Base-by-base conservation (phyloP, 2,329 filamentous ascomycete genomes). In the Trichoderma sp. region DNA sequence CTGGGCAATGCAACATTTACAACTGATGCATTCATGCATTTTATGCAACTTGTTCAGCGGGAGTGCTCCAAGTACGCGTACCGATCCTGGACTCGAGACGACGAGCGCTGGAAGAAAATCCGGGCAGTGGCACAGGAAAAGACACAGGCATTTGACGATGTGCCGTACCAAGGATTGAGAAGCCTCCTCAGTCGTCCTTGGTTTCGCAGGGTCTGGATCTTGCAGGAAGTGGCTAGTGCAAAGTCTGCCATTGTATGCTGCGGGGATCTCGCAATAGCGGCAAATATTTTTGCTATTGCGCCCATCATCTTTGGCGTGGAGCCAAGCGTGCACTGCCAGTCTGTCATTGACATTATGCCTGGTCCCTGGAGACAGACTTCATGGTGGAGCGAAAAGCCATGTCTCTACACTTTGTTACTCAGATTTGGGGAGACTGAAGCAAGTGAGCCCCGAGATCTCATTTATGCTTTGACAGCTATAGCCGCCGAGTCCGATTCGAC, bases 301-400 rank as follows among this genome's bases (percentile, higher is more conserved):
- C 57, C 57, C 6, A 4, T 40, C 21, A 19, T 60, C 33, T 27
- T 60, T 11, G 35, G 24, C 8, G 21, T 60, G 11, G 4, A n/a
- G 2, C 57, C 57, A 14, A 29, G 16, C 19, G 11, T 21, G 3
- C 57, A 60, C 16, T 43, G 33, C 19, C 61, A 64, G 14, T 29
- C 61, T 4, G 29, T 64, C 5, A 19, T 64, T 2, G 61, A 64
- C 16, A 64, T 64, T 19, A 64, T 55, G 61, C 61, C 61, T 11
- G 29, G 55, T 13, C 27, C n/a, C 7, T 57, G 55, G 55, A 57
- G 55, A 19, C 27, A n/a, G 19, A 19, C 24, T 8, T 62, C 59
- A 2, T 62, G 59, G 59, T 62, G 59, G 59, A 43, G 21, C 21
- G 7, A 62, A 29, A 62, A 43, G 16, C 21, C n/a, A 5, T 33